A percentile compares a stretch with the other conserved stretches of the same genome.
These are phyloP conservation scores for Vigna hirtella DNA, from an alignment of 306 rosid genomes.

Conservation along the genomic window DNA sequence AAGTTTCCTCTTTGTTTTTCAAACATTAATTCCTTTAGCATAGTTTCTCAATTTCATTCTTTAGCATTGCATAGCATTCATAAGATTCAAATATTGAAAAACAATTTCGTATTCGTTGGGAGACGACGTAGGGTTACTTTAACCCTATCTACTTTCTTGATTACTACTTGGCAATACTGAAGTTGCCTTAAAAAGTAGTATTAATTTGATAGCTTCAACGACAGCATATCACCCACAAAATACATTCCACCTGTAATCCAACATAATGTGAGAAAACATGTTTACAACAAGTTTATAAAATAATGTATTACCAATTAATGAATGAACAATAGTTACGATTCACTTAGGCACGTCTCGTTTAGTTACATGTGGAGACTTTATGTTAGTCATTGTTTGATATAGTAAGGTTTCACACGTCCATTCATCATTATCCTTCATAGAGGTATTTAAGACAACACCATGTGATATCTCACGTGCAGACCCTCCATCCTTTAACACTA, in stretches of 20 bases:
- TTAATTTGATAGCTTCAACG: too few relatives aligned
- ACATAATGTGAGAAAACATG: conserved; percentile 10
- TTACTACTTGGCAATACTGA: too few relatives aligned
- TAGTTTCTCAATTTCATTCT: too few relatives aligned
- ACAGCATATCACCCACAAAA: not conserved
- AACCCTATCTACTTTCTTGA: too few relatives aligned
- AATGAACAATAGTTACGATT: not conserved
- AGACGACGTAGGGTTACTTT: too few relatives aligned
- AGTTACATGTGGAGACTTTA: not conserved
- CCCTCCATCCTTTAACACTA: not conserved
- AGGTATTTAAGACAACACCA: not conserved
- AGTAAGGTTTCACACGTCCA: not conserved
- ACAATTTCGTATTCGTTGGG: too few relatives aligned
- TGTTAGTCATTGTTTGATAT: not conserved
- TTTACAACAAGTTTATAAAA: conserved; percentile 25
- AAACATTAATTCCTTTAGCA: too few relatives aligned
- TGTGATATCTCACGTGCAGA: not conserved
- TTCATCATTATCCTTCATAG: not conserved
- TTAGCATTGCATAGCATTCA: too few relatives aligned
- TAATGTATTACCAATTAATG: conserved; percentile 7
- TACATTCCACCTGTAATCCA: conserved; percentile 8
- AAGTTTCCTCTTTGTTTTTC: too few relatives aligned
- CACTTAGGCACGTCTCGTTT: not conserved
- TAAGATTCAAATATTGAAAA: too few relatives aligned
- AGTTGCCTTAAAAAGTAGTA: too few relatives aligned